Percentiles rank a stretch among this genome's conserved stretches.
Conservation (phyloP, 2,329 filamentous ascomycete species). For the Sarocladium kiliense region DNA sequence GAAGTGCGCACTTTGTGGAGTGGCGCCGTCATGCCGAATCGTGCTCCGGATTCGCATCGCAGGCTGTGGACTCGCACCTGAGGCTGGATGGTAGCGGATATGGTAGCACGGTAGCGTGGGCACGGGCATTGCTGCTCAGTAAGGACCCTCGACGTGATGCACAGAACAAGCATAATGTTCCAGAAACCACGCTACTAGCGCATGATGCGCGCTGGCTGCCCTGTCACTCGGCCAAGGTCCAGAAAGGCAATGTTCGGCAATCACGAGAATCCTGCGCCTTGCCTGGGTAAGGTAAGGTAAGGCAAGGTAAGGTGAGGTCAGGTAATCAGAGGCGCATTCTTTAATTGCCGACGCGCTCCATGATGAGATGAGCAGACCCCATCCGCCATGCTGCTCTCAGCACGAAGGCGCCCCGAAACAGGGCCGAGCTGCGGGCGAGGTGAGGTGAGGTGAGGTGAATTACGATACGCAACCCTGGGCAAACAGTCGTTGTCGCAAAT, state of each 20-base stretch:
- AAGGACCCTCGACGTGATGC: neutral
- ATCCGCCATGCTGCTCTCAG: neutral
- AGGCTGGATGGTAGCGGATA: too few relatives aligned
- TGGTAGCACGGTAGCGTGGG: too few relatives aligned
- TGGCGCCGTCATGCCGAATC: neutral
- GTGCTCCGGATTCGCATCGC: neutral
- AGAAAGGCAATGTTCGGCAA: too few relatives aligned
- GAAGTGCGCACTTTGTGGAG: neutral
- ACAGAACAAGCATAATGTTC: neutral
- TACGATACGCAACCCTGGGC: neutral
- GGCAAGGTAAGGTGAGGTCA: too few relatives aligned
- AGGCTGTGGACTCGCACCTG: too few relatives aligned
- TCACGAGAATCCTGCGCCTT: neutral
- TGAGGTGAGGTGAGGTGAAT: too few relatives aligned
- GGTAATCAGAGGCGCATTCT: too few relatives aligned
- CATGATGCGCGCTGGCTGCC: neutral
- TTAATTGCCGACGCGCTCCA: too few relatives aligned
- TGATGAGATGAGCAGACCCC: neutral
- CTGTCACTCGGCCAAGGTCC: too few relatives aligned
- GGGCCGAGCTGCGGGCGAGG: neutral
- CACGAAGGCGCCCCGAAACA: neutral
- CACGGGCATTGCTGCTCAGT: too few relatives aligned
- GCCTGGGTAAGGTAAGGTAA: too few relatives aligned
- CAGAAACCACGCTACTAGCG: neutral
- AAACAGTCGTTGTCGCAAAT: neutral